A percentile compares a stretch with the other conserved stretches of the same genome.
These are phyloP conservation scores for Vigna trinervia DNA, from an alignment of 306 rosid genomes.

Conservation along the genomic window DNA sequence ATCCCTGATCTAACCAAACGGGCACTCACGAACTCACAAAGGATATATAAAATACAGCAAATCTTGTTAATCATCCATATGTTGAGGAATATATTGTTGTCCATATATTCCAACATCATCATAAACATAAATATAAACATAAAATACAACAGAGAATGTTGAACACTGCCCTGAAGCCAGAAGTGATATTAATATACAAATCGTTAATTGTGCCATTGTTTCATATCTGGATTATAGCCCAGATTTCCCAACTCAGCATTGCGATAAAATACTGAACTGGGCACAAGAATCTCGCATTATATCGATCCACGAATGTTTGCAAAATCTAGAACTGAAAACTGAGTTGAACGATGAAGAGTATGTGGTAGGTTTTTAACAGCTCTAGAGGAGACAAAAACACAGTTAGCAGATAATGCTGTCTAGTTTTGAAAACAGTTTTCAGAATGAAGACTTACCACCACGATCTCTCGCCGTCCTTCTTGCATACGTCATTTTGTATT, in stretches of 20 bases:
- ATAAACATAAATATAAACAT: slow-evolving; percentile 35
- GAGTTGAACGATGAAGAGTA: slow-evolving; percentile 39
- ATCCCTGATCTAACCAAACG: slow-evolving; percentile 19
- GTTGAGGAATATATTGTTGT: slow-evolving; percentile 38
- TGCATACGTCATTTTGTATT: slow-evolving; percentile 27
- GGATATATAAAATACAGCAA: not conserved
- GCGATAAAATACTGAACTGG: not conserved
- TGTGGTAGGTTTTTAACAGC: slow-evolving; percentile 44
- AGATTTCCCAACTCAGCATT: slow-evolving; percentile 37
- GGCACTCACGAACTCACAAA: slow-evolving; percentile 19
- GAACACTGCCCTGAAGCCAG: slow-evolving; percentile 9
- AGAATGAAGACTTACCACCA: slow-evolving; percentile 50
- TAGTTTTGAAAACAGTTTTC: slow-evolving; percentile 15
- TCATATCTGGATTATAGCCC: slow-evolving; percentile 30
- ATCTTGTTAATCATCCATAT: slow-evolving; percentile 11
- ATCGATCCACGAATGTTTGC: slow-evolving; percentile 32
- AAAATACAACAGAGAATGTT: slow-evolving; percentile 31
- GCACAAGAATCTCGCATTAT: slow-evolving; percentile 18
- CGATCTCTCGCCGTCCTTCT: slow-evolving; percentile 43
- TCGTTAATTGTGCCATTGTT: slow-evolving; percentile 1
- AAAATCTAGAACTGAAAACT: slow-evolving; percentile 43
- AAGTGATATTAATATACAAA: slow-evolving; percentile 15
- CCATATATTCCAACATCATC: slow-evolving; percentile 23
- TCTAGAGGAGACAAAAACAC: slow-evolving; percentile 44
- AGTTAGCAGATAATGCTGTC: slow-evolving; percentile 43